Base-by-base conservation (phyloP, 75 land plant genomes). In the Pinus taeda region DNA sequence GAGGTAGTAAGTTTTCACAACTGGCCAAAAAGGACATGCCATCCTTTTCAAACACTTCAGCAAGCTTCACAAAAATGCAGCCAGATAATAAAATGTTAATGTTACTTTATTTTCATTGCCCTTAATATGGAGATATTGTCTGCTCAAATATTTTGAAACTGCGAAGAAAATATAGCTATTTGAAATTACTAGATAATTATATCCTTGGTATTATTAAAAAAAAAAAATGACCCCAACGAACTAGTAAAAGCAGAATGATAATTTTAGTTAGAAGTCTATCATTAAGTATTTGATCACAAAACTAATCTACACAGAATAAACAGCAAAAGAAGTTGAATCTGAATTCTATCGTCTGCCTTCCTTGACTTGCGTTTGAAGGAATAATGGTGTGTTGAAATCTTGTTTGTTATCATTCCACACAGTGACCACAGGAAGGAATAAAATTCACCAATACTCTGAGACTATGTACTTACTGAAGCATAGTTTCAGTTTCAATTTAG, bases 11-110 rank as follows among this genome's bases (percentile, higher is more conserved):
- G 56, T 90, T 90, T 60, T 94, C 90, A 81, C 92, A 94, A 79
- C 93, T 97, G 62, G 94, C 89, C 71, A 92, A 60, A 76, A 97
- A 97, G 20, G 94, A 92, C 84, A 90, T 87, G 6, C 98, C 99
- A 76, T 93, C 83, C 81, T 76, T 89, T 66, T 90, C 89, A 83
- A 91, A 97, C 26, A 89, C 85, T 80, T 97, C 99, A 78, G 99
- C 98, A 80, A 97, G 98, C 99, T 97, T 86, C 82, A 78, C 59
- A 57, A 84, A 75, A n/a, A 61, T 66, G 59, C 49, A 6, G 53
- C 73, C 65, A 67, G 67, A 39, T 36, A 22, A 63, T 63, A 63
- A 21, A 21, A 11, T 21, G 71, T 74, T 74, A 59, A 66, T 63
- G 30, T 57, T 74, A 13, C 36, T 22, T 20, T 3, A n/a, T 67